phyloP scores from a whole-genome alignment of 306 rosid species.

The Prunus padus region DNA sequence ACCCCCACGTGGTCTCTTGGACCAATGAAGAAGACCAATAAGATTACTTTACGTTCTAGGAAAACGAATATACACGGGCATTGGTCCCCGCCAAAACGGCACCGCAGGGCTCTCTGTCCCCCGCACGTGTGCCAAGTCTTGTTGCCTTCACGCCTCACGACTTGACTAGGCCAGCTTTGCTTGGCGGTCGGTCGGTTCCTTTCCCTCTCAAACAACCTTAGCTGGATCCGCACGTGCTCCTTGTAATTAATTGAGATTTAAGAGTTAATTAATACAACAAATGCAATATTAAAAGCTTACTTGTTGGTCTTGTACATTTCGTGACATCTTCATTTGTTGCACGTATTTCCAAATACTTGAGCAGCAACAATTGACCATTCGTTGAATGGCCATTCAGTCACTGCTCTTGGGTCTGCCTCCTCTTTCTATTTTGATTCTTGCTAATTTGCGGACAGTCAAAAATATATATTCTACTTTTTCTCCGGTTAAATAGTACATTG shows the following conservation, averaged over 20 bases:
- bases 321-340: neutral
- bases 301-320: neutral
- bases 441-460: too few species aligned
- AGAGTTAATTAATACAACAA: neutral
- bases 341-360: neutral
- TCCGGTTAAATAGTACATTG: too few species aligned
- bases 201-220: slow-evolving; percentile 6
- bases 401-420: too few species aligned
- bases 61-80: slow-evolving; percentile 3
- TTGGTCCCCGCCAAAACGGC: slow-evolving; percentile 35
- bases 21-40: slow-evolving; percentile 15
- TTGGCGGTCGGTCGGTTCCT: slow-evolving; percentile 6
- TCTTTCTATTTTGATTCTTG: too few species aligned
- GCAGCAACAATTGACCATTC: neutral
- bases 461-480: too few species aligned
- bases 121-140: slow-evolving; percentile 46
- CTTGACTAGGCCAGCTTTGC: slow-evolving; percentile 8
- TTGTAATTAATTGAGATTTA: neutral
- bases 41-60: neutral
- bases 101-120: slow-evolving; percentile 16
- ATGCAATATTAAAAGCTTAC: neutral
- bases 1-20: slow-evolving; percentile 34
- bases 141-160: slow-evolving; percentile 6
- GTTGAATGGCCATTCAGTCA: too few species aligned
- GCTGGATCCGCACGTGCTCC: slow-evolving; percentile 38